Evolutionary conservation across 192 early-diverging fungal genomes (phyloP), one percentile per base, ranked within the genome.

Genomic region (Coemansia sp.): DNA sequence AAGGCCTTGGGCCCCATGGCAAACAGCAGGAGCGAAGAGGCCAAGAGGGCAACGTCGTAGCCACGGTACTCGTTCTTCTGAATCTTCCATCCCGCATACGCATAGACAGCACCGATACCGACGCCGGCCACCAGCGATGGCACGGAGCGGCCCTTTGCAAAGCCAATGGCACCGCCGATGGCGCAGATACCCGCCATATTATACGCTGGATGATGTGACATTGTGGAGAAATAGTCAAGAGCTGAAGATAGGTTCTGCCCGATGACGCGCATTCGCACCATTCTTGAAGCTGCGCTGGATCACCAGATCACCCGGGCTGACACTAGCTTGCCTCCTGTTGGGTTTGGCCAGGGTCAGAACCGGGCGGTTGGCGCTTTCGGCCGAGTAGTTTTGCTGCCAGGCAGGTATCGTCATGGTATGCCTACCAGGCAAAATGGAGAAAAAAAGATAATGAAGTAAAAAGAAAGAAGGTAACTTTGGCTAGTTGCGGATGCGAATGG

Each of bases 1-100:
- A 73, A 26, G 0, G 69, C 69, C 51, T 65, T 73, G 11, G 69
- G 69, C 0, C 55, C 62, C 69, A 73, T 73, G 20, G 62, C 62
- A 25, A 55, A 52, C 14, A 65, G 52, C 12, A 73, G 47, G 33
- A 73, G 16, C 25, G 58, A 50, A 5, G 69, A 73, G 2, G 69
- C 58, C 3, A 48, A 53, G 5, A 73, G 37, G 7, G 69, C 69
- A 27, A 73, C 22, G 14, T 73, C 69, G 38, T 65, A 57, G 13
- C 69, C 69, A 38, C 61, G 34, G 27, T 48, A 36, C 44, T 65
- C 31, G 58, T 73, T 73, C 19, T 60, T 46, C 36, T 60, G 52
- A 26, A 72, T 72, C 39, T 57, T 28, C 13, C 40, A 38, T 3
- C 56, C 62, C 1, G 68, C 56, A 20, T 60, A 65, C 32, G 29